Base-by-base conservation (phyloP, 805 yeast genomes). In the Suhomyces vadensis region DNA sequence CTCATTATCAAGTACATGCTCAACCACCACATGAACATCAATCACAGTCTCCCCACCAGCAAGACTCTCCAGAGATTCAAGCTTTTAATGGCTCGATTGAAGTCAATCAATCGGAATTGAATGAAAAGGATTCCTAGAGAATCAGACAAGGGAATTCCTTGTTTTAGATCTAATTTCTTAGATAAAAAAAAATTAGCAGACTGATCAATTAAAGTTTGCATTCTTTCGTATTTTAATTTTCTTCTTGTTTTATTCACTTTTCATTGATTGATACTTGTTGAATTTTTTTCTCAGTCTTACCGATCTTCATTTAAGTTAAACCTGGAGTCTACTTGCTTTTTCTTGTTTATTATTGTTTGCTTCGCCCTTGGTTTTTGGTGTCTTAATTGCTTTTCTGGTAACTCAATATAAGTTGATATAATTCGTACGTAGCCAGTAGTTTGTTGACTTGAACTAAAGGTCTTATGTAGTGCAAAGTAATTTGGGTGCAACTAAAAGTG, bases 331-430 rank as follows among this genome's bases (percentile, higher is more conserved):
- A 29, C 33, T 6, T 33, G 13, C n/a, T 19, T 33, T 33, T 20
- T 33, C 37, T 19, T 33, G 37, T 17, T 23, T 33, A 20, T 20
- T 17, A n/a, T 20, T 13, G 10, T 20, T 33, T 21, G 23, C 19
- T 33, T 19, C 10, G 16, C 24, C 21, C 19, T 19, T 14, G 37
- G 7, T 33, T 33, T 10, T 17, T 20, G n/a, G 21, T 17, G 37
- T 17, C 37, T 33, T 33, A 13, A n/a, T 20, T 17, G 23, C 37
- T 33, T 20, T 33, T 17, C 24, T 19, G 10, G 19, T n/a, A n/a
- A 14, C 19, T 11, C 33, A 6, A 7, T 13, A 25, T 41, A 46
- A 42, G 44, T 38, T 47, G 37, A 47, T 41, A 38, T 36, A 21
- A 13, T 13, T 14, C 33, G 6, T 29, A 29, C 14, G 13, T 22